Evolutionary conservation across 352 stramenopile genomes (phyloP), one percentile per base, ranked within the genome.

Genomic region (Phytopythium vexans): DNA sequence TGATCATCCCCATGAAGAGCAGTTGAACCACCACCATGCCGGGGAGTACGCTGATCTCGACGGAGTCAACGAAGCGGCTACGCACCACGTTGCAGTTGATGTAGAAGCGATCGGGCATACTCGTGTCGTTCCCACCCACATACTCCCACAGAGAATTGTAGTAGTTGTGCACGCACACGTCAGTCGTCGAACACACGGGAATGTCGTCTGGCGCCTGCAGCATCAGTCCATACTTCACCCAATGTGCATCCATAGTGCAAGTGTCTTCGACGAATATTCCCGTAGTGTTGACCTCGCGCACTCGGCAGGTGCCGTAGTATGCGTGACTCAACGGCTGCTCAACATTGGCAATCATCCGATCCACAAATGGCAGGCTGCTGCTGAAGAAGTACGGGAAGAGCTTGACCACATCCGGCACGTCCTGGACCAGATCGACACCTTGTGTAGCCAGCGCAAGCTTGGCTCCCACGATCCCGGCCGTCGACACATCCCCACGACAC

Each of bases 261-360:
- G 46, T 36, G 5, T 41, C 47, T 41, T 60, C 54, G 12, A 54
- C 44, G 46, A 40, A 60, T 3, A 60, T 39, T 8, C 14, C 64
- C 64, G 38, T 72, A 72, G 56, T 61, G 15, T 72, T 72, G 14
- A 67, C 64, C 2, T 61, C 43, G 32, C 68, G 64, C 4, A 72
- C 60, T n/a, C 67, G 68, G 16, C 64, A 72, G 33, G 56, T 56
- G 59, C 49, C 38, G 16, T 61, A 68, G 33, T 68, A 68, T 8
- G 41, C 56, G n/a, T 55, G 60, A 4, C 64, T 38, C 9, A 61
- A 34, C 39, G 60, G 50, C 47, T 68, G 45, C 4, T 51, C 8
- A 1, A 68, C 51, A 6, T 14, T 61, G 1, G 37, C 12, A 12
- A n/a, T n/a, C n/a, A n/a, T n/a, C n/a, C n/a, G 39, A 49, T 11